Evolutionary conservation across 345 rosid genomes (phyloP), one percentile per base, ranked within the genome.

Genomic region (Cardamine occulta): DNA sequence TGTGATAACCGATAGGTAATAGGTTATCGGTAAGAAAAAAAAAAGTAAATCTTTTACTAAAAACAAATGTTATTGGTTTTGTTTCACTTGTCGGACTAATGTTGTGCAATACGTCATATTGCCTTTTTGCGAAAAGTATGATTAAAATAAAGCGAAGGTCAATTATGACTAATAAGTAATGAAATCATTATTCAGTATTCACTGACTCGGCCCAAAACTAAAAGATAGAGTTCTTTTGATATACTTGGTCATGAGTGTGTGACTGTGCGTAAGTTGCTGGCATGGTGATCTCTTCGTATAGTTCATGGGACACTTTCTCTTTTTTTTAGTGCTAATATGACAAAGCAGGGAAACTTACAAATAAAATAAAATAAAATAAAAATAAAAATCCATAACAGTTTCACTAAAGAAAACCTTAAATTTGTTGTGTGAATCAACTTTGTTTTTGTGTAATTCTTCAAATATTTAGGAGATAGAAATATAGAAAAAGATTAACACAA

Each of bases 251-350:
- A 37, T 31, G 34, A 31, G 35, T 32, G 9, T 7, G 35, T 32
- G 35, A 32, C 35, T 51, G 52, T 17, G 29, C 54, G 66, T 24
- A 52, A 75, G 57, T 75, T 52, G 74, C 10, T 75, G 42, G 55
- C 55, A 68, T 63, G 64, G 5, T 70, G 39, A 62, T 17, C 80
- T 76, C 66, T 63, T 63, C 66, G 35, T 52, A 10, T 68, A 32
- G 9, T 42, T 68, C 69, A 75, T 68, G 57, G 23, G 79, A 23
- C 79, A 60, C 47, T 60, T 68, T 68, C 37, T 40, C 17, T 23
- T 18, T 8, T 37, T 37, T 8, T 4, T 3, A 56, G 29, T 74
- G 72, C 52, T 66, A 74, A 34, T 34, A 37, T 59, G 54, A 59
- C 62, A 66, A 57, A 66, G 28, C 4, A 61, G 4, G 11, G 3